A percentile compares a stretch with the other conserved stretches of the same genome.
Conservation (phyloP, 768 basidiomycete genomes). For the Tremella yokohamensis region DNA sequence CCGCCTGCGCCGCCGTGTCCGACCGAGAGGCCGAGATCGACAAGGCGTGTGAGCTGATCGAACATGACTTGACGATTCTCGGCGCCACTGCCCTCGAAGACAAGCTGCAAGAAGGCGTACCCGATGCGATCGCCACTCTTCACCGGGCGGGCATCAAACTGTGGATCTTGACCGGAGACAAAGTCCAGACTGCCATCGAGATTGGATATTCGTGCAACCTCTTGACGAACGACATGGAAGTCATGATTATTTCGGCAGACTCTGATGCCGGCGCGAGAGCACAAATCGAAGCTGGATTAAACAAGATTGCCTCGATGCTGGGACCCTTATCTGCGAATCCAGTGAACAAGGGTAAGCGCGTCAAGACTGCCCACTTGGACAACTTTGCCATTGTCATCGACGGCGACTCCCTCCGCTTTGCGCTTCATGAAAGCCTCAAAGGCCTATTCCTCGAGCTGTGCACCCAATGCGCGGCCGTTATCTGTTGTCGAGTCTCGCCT, state of each 20-base stretch:
- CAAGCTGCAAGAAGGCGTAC: slow-evolving; percentile 94
- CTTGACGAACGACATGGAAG: slow-evolving; percentile 87
- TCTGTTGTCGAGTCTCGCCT: slow-evolving; percentile 95
- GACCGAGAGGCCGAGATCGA: slow-evolving; percentile 90
- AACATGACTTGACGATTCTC: slow-evolving; percentile 75
- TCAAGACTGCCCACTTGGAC: slow-evolving; percentile 45
- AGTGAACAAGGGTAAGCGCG: background rate
- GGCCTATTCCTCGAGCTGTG: slow-evolving; percentile 82
- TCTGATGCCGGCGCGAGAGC: slow-evolving; percentile 67
- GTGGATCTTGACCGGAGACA: slow-evolving; percentile 97
- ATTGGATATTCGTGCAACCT: slow-evolving; percentile 96
- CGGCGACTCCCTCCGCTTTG: slow-evolving; percentile 83
- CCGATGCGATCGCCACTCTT: slow-evolving; percentile 87
- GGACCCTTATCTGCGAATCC: slow-evolving; percentile 56
- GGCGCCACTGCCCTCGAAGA: slow-evolving; percentile 97
- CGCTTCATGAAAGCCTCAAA: slow-evolving; percentile 72
- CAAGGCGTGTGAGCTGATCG: slow-evolving; percentile 75
- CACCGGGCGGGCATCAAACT: slow-evolving; percentile 93
- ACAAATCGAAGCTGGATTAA: slow-evolving; percentile 86
- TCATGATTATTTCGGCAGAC: slow-evolving; percentile 93
- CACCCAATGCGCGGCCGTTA: slow-evolving; percentile 95
- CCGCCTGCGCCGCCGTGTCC: slow-evolving; percentile 68
- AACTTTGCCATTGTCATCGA: slow-evolving; percentile 95
- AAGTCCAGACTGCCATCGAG: slow-evolving; percentile 96
- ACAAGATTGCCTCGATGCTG: slow-evolving; percentile 84